phyloP scores from a whole-genome alignment of 495 filamentous ascomycete species.

The Chlorociboria aeruginascens region DNA sequence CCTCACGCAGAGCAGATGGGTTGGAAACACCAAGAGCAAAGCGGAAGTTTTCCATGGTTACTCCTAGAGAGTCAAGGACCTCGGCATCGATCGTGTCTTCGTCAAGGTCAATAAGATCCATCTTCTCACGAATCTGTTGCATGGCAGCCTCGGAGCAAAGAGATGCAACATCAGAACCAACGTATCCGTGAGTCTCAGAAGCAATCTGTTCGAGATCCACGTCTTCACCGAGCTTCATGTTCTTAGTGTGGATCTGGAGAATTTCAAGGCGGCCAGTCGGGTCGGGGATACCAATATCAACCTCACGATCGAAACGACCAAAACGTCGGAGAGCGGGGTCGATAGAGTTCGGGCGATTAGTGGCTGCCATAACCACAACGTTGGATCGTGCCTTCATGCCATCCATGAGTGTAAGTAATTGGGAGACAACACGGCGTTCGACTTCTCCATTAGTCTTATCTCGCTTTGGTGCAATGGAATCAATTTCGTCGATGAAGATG shows the following conservation, averaged over 20 bases:
- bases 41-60: constrained; percentile 99
- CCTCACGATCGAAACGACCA: constrained; percentile 92
- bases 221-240: constrained; percentile 98
- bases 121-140: constrained; percentile 99
- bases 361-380: constrained; percentile 97
- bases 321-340: constrained; percentile 95
- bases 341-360: constrained; percentile 95
- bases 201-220: constrained; percentile 96
- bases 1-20: constrained; percentile 95
- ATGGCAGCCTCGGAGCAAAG: constrained; percentile 98
- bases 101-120: constrained; percentile 98
- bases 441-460: constrained; percentile 99
- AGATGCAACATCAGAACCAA: constrained; percentile 97
- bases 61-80: constrained; percentile 92
- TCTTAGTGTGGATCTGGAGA: constrained; percentile 98
- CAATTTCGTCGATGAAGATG: constrained; percentile 99
- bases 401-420: constrained; percentile 96
- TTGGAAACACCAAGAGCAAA: constrained; percentile 96
- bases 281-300: constrained; percentile 95
- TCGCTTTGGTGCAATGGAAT: constrained; percentile 97
- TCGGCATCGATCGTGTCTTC: constrained; percentile 99
- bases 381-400: constrained; percentile 99
- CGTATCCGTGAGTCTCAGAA: constrained; percentile 96
- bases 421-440: constrained; percentile 94
- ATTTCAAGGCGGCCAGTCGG: constrained; percentile 98